phyloP scores from a whole-genome alignment of 2,329 filamentous ascomycete genomes.

The Aureobasidium sp. region DNA sequence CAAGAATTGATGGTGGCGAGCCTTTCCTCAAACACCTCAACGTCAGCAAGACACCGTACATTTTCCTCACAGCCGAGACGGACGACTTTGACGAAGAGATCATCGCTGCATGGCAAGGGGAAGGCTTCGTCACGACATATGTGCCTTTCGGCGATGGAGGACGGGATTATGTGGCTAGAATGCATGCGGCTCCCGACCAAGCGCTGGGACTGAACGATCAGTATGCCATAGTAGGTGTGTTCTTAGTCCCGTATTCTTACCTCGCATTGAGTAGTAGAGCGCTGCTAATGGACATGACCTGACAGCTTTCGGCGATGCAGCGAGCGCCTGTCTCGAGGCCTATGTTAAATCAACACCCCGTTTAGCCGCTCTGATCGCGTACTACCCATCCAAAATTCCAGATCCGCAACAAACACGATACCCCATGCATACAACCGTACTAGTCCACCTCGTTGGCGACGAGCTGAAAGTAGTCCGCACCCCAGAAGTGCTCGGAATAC shows the following conservation, averaged over 20 bases:
- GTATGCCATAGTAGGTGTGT: conserved; percentile 55
- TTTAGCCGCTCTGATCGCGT: conserved; percentile 54
- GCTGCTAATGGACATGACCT: neutral
- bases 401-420: conserved; percentile 40
- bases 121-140: conserved; percentile 55
- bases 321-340: conserved; percentile 52
- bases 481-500: conserved; percentile 46
- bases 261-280: neutral
- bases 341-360: conserved; percentile 50
- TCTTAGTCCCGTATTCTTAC: conserved; percentile 13
- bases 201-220: conserved; percentile 53
- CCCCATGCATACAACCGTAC: conserved; percentile 39
- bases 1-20: conserved; percentile 6
- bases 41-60: conserved; percentile 36
- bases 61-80: conserved; percentile 47
- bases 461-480: conserved; percentile 42
- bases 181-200: conserved; percentile 47
- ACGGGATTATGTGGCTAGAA: conserved; percentile 37
- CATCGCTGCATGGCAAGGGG: conserved; percentile 49
- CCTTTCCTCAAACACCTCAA: conserved; percentile 32
- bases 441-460: conserved; percentile 51
- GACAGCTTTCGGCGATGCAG: conserved; percentile 56
- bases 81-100: conserved; percentile 51
- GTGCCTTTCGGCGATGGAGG: conserved; percentile 47
- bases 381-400: conserved; percentile 56